phyloP scores from a whole-genome alignment of 2,329 filamentous ascomycete species.

The Thelonectria discophora region DNA sequence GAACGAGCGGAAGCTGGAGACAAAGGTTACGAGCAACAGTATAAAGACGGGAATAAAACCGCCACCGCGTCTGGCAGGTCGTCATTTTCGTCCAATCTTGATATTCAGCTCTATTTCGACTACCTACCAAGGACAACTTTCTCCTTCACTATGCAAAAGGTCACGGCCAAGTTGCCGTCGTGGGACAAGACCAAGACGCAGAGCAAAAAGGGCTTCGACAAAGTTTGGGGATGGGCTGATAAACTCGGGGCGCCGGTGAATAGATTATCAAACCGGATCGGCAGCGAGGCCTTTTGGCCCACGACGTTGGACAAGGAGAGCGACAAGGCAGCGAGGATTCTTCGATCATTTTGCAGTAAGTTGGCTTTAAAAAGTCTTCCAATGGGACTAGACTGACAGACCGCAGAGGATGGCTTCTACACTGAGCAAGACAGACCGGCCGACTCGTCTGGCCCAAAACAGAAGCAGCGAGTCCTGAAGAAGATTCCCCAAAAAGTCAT shows the following conservation, averaged over 20 bases:
- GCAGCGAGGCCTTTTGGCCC: conserved; percentile 85
- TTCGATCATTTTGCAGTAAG: conserved; percentile 85
- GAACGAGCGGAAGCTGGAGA: conserved; percentile 7
- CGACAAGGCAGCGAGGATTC: conserved; percentile 86
- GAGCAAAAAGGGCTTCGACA: conserved; percentile 76
- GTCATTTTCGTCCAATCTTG: not conserved
- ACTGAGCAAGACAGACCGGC: conserved; percentile 47
- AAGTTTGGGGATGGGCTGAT: conserved; percentile 65
- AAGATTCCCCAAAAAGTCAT: conserved; percentile 68
- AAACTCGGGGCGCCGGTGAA: conserved; percentile 78
- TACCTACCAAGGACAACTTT: not conserved
- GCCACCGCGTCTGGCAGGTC: not conserved
- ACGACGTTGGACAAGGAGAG: conserved; percentile 86
- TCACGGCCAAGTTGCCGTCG: conserved; percentile 48
- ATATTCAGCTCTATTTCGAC: not conserved
- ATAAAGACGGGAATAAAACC: conserved; percentile 1
- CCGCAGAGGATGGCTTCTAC: conserved; percentile 62
- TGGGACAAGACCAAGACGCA: conserved; percentile 64
- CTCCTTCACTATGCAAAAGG: conserved; percentile 46
- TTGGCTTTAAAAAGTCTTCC: not conserved
- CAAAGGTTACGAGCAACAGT: not conserved
- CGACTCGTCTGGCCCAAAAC: conserved; percentile 46
- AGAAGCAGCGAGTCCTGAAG: conserved; percentile 57
- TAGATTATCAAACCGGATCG: conserved; percentile 79
- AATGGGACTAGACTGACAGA: conserved; percentile 2